Evolutionary conservation across 2,329 filamentous ascomycete species (phyloP).

Genomic region (Clonostachys solani): DNA sequence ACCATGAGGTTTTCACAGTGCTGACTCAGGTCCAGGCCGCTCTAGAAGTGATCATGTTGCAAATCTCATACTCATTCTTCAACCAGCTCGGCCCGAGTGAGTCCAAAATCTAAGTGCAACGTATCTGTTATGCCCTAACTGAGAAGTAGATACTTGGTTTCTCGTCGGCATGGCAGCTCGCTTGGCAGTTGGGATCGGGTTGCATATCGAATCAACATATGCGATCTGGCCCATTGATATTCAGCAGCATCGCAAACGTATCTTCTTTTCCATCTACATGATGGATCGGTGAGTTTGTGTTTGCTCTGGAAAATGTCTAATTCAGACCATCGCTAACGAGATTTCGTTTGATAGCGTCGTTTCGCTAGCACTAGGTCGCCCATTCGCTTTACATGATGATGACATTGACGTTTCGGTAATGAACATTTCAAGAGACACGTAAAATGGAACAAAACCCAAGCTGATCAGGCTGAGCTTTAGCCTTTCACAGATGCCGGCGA

Average conservation of each 20-base stretch:
- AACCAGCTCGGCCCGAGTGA: slow-evolving; percentile 39
- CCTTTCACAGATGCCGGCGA: slow-evolving; percentile 29
- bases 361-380: slow-evolving; percentile 35
- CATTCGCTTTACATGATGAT: slow-evolving; percentile 39
- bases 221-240: slow-evolving; percentile 20
- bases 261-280: slow-evolving; percentile 44
- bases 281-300: slow-evolving; percentile 30
- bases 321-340: not conserved
- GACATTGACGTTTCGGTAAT: slow-evolving; percentile 34
- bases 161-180: slow-evolving; percentile 36
- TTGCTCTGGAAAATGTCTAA: not conserved
- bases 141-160: slow-evolving; percentile 34
- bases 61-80: slow-evolving; percentile 43
- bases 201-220: slow-evolving; percentile 30
- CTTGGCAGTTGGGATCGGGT: slow-evolving; percentile 35
- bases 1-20: too few relatives aligned
- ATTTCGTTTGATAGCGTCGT: slow-evolving; percentile 25
- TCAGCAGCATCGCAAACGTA: slow-evolving; percentile 29
- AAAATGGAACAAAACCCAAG: not conserved
- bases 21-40: slow-evolving; percentile 20
- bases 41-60: slow-evolving; percentile 35
- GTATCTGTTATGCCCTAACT: not conserved
- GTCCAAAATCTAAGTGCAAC: slow-evolving; percentile 5
- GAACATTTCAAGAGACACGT: not conserved
- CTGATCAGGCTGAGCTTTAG: slow-evolving; percentile 9